Evolutionary conservation across 805 yeast species (phyloP).

Genomic region (Metschnikowia continentalis): DNA sequence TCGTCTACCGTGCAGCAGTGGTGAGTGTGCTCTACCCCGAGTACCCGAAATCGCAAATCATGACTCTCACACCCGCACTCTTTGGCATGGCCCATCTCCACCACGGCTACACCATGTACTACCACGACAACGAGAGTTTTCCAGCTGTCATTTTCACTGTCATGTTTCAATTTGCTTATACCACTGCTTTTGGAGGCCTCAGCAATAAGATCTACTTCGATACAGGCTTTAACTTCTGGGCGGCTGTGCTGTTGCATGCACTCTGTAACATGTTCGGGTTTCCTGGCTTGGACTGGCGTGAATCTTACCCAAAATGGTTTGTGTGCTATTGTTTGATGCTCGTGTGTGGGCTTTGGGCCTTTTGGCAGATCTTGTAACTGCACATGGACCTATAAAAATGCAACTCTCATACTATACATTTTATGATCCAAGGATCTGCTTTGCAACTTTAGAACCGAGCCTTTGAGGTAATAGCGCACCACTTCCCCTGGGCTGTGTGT

Average conservation of each 20-base stretch:
- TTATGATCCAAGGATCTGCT: too few relatives aligned
- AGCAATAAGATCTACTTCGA: conserved; percentile 54
- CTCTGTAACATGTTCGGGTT: conserved; percentile 71
- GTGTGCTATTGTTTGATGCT: conserved; percentile 36
- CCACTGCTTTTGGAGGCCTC: conserved; percentile 67
- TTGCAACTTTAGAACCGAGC: too few relatives aligned
- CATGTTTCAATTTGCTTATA: conserved; percentile 56
- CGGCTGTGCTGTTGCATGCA: conserved; percentile 54
- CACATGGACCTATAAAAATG: neutral
- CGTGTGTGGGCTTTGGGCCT: conserved; percentile 33
- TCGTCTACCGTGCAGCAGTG: conserved; percentile 56
- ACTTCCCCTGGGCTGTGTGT: too few relatives aligned
- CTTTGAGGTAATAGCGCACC: too few relatives aligned
- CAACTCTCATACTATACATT: too few relatives aligned
- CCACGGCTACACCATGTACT: conserved; percentile 54
- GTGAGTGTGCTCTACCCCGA: conserved; percentile 22
- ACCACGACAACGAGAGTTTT: conserved; percentile 19
- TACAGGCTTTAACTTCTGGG: conserved; percentile 48
- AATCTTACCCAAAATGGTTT: conserved; percentile 13
- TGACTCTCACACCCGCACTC: conserved; percentile 43
- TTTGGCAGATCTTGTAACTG: conserved; percentile 6
- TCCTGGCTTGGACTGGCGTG: conserved; percentile 37
- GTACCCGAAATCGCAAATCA: conserved; percentile 1
- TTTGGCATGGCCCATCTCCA: conserved; percentile 80
- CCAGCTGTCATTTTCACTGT: conserved; percentile 33